These are phyloP conservation scores for Pleurotus cornucopiae DNA, from an alignment of 768 basidiomycete genomes.

Conservation along the genomic window DNA sequence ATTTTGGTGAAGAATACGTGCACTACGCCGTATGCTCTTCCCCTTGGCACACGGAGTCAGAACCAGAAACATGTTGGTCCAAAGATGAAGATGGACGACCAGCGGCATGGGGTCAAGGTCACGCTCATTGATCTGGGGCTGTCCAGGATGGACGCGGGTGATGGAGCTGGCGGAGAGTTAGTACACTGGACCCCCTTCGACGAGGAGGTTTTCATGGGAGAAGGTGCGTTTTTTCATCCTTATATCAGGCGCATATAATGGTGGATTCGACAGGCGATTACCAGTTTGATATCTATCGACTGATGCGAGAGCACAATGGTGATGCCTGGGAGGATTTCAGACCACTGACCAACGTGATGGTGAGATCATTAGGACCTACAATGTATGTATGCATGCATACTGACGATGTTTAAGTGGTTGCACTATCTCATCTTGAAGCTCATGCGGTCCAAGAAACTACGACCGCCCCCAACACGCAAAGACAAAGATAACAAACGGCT, in stretches of 20 bases:
- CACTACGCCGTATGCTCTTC: conserved; percentile 13
- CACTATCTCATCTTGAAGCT: conserved; percentile 80
- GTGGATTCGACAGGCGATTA: conserved; percentile 58
- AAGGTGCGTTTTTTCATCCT: conserved; percentile 43
- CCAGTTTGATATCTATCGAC: conserved; percentile 92
- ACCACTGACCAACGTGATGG: conserved; percentile 89
- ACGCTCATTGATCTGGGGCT: conserved; percentile 95
- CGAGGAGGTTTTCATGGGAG: conserved; percentile 86
- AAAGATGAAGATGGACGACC: conserved; percentile 55
- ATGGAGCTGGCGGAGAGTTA: conserved; percentile 36
- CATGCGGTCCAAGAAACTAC: conserved; percentile 64
- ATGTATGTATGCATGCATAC: background rate
- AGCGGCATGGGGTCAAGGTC: conserved; percentile 60
- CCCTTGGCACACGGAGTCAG: conserved; percentile 30
- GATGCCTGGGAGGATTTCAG: conserved; percentile 72
- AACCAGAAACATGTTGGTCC: conserved; percentile 19
- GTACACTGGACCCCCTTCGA: conserved; percentile 82
- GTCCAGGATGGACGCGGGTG: conserved; percentile 71
- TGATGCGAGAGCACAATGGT: conserved; percentile 66
- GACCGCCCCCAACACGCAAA: conserved; percentile 41
- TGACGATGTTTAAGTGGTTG: conserved; percentile 63
- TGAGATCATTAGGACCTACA: conserved; percentile 28
- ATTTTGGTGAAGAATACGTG: conserved; percentile 66
- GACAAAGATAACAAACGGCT: conserved; percentile 27
- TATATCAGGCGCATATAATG: too few relatives aligned